phyloP scores from a whole-genome alignment of 768 basidiomycete species.

The Leccinum imitatum region DNA sequence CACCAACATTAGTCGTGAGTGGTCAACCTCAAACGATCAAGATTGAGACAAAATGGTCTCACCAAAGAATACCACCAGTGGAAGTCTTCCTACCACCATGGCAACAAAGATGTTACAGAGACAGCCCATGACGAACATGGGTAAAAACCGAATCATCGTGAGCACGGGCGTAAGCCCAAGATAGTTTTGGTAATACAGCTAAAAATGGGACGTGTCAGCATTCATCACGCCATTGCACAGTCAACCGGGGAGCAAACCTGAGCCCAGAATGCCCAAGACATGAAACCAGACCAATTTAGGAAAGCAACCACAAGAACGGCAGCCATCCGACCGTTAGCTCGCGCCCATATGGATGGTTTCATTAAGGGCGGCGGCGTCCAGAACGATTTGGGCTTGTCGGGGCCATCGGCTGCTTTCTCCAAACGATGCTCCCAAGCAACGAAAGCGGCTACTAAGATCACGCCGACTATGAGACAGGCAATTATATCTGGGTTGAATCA shows the following conservation, averaged over 20 bases:
- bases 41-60: not conserved
- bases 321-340: constrained; percentile 61
- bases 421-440: constrained; percentile 65
- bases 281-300: constrained; percentile 59
- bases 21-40: not conserved
- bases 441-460: constrained; percentile 56
- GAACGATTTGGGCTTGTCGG: constrained; percentile 21
- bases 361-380: constrained; percentile 61
- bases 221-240: not conserved
- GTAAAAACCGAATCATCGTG: constrained; percentile 65
- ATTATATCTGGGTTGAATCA: constrained; percentile 57
- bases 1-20: constrained; percentile 2
- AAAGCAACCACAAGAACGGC: constrained; percentile 65
- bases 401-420: constrained; percentile 34
- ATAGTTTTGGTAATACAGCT: constrained; percentile 77
- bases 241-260: constrained; percentile 30
- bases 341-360: constrained; percentile 59
- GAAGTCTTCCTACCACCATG: constrained; percentile 52
- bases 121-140: constrained; percentile 67
- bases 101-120: constrained; percentile 67
- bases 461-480: constrained; percentile 59
- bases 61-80: constrained; percentile 61
- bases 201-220: constrained; percentile 1
- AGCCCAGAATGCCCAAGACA: constrained; percentile 52
- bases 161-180: constrained; percentile 50